Percentiles rank a stretch among this genome's conserved stretches.
Conservation (phyloP, 2,329 filamentous ascomycete genomes). For the Coniella lustricola region DNA sequence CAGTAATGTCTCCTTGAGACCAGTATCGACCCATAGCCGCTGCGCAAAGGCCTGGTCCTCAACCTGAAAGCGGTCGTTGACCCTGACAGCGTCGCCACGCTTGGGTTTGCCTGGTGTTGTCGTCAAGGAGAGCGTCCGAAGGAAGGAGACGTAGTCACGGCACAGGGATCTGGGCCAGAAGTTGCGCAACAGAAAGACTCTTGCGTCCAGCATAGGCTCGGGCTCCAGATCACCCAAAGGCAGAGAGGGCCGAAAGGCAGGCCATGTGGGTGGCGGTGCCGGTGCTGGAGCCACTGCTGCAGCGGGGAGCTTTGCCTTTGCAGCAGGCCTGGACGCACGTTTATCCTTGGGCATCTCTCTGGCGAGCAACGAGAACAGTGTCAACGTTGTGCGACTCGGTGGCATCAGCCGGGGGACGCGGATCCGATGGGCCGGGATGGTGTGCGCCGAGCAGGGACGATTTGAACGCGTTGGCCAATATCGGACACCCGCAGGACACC, state of each 20-base stretch:
- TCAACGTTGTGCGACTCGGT: neutral
- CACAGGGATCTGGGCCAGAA: slow-evolving; percentile 72
- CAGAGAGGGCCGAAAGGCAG: slow-evolving; percentile 60
- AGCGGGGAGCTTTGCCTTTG: slow-evolving; percentile 11
- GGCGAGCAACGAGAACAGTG: neutral
- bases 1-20: slow-evolving; percentile 56
- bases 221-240: slow-evolving; percentile 58
- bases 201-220: slow-evolving; percentile 47
- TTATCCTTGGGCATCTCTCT: slow-evolving; percentile 13
- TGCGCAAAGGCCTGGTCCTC: slow-evolving; percentile 69
- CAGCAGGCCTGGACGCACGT: slow-evolving; percentile 17
- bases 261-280: slow-evolving; percentile 51
- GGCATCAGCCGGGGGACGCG: no score
- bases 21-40: slow-evolving; percentile 70
- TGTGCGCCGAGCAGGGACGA: no score
- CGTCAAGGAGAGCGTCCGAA: slow-evolving; percentile 59
- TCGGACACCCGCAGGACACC: no score
- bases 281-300: slow-evolving; percentile 15
- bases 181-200: slow-evolving; percentile 66
- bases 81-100: slow-evolving; percentile 70
- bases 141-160: slow-evolving; percentile 67
- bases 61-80: slow-evolving; percentile 86
- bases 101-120: slow-evolving; percentile 76
- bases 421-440: no score
- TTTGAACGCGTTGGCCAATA: no score